Evolutionary conservation across 306 rosid genomes (phyloP).

Genomic region (Mimosa bimucronata): DNA sequence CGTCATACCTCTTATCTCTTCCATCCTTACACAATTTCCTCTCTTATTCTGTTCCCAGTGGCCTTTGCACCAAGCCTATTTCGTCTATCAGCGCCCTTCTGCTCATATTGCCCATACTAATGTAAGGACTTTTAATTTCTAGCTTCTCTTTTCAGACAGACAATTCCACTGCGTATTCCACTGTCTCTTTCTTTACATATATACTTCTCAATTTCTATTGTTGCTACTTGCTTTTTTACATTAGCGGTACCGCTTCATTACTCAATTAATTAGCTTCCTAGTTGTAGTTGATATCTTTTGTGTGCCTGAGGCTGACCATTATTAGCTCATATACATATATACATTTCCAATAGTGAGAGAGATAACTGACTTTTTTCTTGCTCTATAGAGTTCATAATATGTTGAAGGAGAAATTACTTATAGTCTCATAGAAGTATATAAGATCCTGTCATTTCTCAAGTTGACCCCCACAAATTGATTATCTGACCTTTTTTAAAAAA

Average conservation of each 20-base stretch:
- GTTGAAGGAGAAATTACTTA: neutral
- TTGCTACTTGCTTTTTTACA: neutral
- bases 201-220: neutral
- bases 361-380: neutral
- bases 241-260: neutral
- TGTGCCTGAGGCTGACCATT: neutral
- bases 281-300: neutral
- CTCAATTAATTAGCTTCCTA: neutral
- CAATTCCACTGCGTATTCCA: neutral
- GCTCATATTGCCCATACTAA: neutral
- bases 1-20: slow-evolving; percentile 5
- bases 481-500: neutral
- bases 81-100: neutral
- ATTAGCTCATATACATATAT: neutral
- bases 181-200: neutral
- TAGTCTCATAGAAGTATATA: neutral
- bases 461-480: neutral
- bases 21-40: neutral
- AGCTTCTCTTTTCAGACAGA: slow-evolving; percentile 21
- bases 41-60: neutral
- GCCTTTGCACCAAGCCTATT: slow-evolving; percentile 17
- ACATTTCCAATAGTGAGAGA: neutral
- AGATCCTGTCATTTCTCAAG: slow-evolving; percentile 4
- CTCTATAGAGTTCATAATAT: neutral
- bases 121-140: slow-evolving; percentile 27